A percentile compares a stretch with the other conserved stretches of the same genome.
These are phyloP conservation scores for Aspergillus hiratsukae DNA, from an alignment of 2,329 filamentous ascomycete species.

Conservation along the genomic window DNA sequence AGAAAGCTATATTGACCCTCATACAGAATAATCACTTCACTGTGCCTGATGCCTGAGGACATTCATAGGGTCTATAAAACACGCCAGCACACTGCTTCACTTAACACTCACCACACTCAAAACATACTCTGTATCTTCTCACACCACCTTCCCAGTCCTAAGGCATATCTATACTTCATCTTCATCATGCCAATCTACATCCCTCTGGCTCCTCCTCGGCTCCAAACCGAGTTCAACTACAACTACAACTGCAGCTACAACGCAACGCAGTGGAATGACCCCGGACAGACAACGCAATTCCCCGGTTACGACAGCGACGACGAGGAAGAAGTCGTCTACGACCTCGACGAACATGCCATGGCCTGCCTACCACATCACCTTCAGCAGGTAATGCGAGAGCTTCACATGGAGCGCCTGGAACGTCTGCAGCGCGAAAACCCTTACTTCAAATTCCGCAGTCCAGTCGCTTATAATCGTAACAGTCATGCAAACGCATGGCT, in stretches of 20 bases:
- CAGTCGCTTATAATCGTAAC: background rate
- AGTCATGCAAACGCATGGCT: constrained; percentile 12
- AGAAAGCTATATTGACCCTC: background rate
- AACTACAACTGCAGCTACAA: background rate
- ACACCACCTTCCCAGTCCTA: background rate
- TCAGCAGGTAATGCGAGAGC: constrained; percentile 22
- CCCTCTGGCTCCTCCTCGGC: background rate
- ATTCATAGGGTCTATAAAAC: background rate
- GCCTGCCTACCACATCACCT: constrained; percentile 21
- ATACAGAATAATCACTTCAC: background rate
- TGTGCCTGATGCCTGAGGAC: background rate
- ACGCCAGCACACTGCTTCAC: background rate
- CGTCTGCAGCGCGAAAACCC: constrained; percentile 12
- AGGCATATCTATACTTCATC: background rate
- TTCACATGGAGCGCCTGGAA: constrained; percentile 21
- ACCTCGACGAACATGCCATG: constrained; percentile 24
- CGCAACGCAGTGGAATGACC: background rate
- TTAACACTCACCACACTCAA: background rate
- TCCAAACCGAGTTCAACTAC: background rate
- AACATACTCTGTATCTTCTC: background rate
- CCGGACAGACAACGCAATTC: background rate
- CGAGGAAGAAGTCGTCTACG: constrained; percentile 26
- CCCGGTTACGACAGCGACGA: constrained; percentile 11
- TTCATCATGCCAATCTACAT: background rate
- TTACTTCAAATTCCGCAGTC: constrained; percentile 6